Evolutionary conservation across 2,329 filamentous ascomycete species (phyloP), one percentile per base, ranked within the genome.

Genomic region (Emydomyces testavorans): DNA sequence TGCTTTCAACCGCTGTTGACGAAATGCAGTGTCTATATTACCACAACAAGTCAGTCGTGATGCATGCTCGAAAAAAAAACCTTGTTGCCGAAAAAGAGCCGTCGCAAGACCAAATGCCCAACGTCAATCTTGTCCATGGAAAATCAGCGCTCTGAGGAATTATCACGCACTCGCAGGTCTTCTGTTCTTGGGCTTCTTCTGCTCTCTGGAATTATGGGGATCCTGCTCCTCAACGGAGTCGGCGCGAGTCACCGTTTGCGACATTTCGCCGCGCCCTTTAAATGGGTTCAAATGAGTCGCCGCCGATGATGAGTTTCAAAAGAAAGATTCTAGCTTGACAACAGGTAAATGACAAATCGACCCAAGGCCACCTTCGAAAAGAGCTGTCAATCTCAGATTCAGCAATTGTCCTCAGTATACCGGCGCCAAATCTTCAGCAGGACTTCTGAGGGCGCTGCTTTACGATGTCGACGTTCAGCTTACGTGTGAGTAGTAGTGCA

Each of bases 1-100:
- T 72, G 92, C 92, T 71, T 96, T 95, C 67, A 98, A 71, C 63
- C 92, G 82, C 69, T 98, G 92, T 65, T 98, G 92, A 59, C 92
- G 79, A 65, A 96, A 98, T 8, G 92, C 92, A 51, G 90, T 96
- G 71, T 96, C 87, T 94, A 61, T 48, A 40, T 21, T 15, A 21
- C 26, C 32, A 29, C 1, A 39, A 6, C 15, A 34, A 48, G 31
- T 42, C 37, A 48, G 29, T n/a, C 21, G 20, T 13, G 20, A 1
- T 37, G 11, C 3, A 3, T 4, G 10, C 18, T 16, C 2, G 6
- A 31, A 39, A 39, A 8, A 8, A 24, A 18, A 23, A 39, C 26
- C n/a, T n/a, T n/a, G n/a, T n/a, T n/a, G n/a, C n/a, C n/a, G n/a
- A n/a, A n/a, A n/a, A n/a, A n/a, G n/a, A n/a, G n/a, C n/a, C n/a